These are phyloP conservation scores for Claviceps digitariae DNA, from an alignment of 2,329 filamentous ascomycete genomes.

Conservation along the genomic window DNA sequence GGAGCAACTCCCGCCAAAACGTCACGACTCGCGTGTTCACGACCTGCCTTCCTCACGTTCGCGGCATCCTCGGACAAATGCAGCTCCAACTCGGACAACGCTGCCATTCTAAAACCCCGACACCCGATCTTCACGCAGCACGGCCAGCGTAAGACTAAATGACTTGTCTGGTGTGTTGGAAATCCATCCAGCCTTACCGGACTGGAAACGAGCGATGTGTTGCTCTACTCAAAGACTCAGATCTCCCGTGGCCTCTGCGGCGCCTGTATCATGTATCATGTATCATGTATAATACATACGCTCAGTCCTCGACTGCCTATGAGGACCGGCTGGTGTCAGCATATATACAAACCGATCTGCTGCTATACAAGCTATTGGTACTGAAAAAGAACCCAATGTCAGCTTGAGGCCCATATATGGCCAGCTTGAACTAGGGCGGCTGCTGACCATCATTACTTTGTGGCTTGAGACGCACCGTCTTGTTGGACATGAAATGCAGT, in stretches of 20 bases:
- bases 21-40: background rate
- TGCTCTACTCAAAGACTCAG: background rate
- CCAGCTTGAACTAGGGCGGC: background rate
- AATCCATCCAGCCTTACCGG: background rate
- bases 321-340: background rate
- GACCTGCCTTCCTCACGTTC: background rate
- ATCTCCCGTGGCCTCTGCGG: background rate
- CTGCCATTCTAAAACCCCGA: background rate
- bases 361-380: background rate
- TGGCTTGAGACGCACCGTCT: background rate
- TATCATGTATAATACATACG: background rate
- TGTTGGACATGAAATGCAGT: background rate
- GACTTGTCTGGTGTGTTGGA: background rate
- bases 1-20: background rate
- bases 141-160: background rate
- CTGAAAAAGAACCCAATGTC: background rate
- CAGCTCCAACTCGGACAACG: constrained; percentile 1
- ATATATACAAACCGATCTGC: too few species aligned
- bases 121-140: background rate
- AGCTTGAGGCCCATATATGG: background rate
- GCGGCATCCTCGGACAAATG: constrained; percentile 1
- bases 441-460: background rate
- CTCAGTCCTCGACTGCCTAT: background rate
- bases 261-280: background rate
- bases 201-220: background rate